These are phyloP conservation scores for Fusarium pseudonygamai DNA, from an alignment of 2,329 filamentous ascomycete species.

Conservation along the genomic window DNA sequence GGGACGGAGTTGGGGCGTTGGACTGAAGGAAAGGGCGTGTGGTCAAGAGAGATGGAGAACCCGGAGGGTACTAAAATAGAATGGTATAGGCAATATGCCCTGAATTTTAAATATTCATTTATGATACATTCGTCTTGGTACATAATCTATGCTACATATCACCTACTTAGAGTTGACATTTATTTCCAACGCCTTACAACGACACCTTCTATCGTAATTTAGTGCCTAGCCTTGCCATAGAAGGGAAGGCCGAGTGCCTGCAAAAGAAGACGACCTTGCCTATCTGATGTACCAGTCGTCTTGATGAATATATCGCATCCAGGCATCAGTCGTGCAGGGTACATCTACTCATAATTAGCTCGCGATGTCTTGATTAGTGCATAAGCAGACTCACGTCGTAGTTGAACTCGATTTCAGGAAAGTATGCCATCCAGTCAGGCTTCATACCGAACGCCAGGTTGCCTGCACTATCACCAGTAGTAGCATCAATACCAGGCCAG, in stretches of 20 bases:
- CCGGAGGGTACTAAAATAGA: conserved; percentile 8
- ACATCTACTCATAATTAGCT: conserved; percentile 57
- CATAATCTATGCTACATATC: conserved; percentile 46
- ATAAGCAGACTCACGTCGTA: conserved; percentile 76
- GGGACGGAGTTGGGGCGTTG: conserved; percentile 50
- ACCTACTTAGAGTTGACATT: conserved; percentile 33
- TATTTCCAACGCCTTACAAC: conserved; percentile 7
- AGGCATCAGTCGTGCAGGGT: conserved; percentile 77
- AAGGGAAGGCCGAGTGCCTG: conserved; percentile 69
- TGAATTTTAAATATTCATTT: conserved; percentile 36
- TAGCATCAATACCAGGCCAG: conserved; percentile 75
- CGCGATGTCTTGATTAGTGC: background rate
- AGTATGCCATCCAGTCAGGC: conserved; percentile 79
- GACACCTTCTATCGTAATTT: conserved; percentile 24
- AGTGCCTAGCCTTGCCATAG: conserved; percentile 72
- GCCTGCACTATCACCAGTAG: conserved; percentile 84
- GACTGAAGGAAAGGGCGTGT: conserved; percentile 1
- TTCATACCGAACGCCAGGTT: conserved; percentile 87
- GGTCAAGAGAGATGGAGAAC: conserved; percentile 9
- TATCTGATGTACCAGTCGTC: conserved; percentile 85
- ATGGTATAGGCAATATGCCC: conserved; percentile 29
- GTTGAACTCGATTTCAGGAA: conserved; percentile 95
- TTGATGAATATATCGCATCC: conserved; percentile 85
- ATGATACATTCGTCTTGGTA: conserved; percentile 51
- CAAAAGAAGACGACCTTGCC: conserved; percentile 79